These are phyloP conservation scores for Sugiyamaella americana DNA, from an alignment of 805 yeast species.

Conservation along the genomic window DNA sequence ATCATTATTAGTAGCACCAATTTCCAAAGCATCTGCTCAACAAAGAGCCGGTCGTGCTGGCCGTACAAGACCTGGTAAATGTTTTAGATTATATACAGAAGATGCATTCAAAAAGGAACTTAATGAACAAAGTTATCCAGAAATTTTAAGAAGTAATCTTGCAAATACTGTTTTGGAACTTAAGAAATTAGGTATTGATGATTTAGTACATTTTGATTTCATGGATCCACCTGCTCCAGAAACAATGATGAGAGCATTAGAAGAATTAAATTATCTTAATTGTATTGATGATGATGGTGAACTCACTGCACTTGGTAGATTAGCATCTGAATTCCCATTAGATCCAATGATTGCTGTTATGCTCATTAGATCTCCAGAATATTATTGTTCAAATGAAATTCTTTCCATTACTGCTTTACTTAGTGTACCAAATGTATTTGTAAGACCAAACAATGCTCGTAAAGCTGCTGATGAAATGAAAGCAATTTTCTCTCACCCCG, in stretches of 20 bases:
- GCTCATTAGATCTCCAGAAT: conserved; percentile 81
- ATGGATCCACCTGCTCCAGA: conserved; percentile 99
- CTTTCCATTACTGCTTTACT: conserved; percentile 83
- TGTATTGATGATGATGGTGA: conserved; percentile 92
- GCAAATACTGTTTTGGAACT: conserved; percentile 88
- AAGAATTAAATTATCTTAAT: conserved; percentile 83
- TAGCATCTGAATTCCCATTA: conserved; percentile 88
- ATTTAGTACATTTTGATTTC: conserved; percentile 93
- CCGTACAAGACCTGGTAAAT: conserved; percentile 92
- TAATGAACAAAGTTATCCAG: conserved; percentile 94
- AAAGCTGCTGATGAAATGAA: conserved; percentile 90
- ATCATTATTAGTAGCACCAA: conserved; percentile 71
- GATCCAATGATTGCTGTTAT: conserved; percentile 95
- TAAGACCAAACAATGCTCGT: conserved; percentile 82
- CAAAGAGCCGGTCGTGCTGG: conserved; percentile 98
- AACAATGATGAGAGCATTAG: conserved; percentile 98
- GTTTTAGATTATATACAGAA: conserved; percentile 93
- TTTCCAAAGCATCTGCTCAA: conserved; percentile 92
- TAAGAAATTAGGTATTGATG: conserved; percentile 91
- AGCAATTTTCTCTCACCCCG: conserved; percentile 80
- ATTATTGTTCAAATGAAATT: conserved; percentile 82
- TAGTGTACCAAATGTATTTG: conserved; percentile 90
- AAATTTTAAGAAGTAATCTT: conserved; percentile 83
- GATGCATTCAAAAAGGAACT: conserved; percentile 92
- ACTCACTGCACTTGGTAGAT: conserved; percentile 79